Evolutionary conservation across 2,329 filamentous ascomycete genomes (phyloP).

Genomic region (Colletotrichum sp.): DNA sequence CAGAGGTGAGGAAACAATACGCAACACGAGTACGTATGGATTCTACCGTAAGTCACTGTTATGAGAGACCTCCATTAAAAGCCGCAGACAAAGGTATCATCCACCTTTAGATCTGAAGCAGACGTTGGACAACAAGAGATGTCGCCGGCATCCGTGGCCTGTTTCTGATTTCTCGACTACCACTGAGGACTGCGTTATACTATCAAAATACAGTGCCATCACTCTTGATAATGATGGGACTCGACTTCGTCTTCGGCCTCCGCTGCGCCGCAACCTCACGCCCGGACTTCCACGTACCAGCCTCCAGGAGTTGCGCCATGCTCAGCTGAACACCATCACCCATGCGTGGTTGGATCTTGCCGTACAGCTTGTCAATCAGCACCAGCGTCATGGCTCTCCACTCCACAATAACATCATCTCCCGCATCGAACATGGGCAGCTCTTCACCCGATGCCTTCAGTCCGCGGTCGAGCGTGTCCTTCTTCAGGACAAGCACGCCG

Average conservation of each 20-base stretch:
- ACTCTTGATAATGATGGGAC: constrained; percentile 81
- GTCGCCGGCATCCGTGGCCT: too few relatives aligned
- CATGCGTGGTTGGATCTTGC: constrained; percentile 46
- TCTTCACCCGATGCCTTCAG: constrained; percentile 60
- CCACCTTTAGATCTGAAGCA: too few relatives aligned
- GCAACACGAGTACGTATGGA: too few relatives aligned
- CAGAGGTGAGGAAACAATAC: too few relatives aligned
- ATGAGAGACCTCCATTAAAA: too few relatives aligned
- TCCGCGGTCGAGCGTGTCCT: constrained; percentile 71
- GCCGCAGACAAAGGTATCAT: too few relatives aligned
- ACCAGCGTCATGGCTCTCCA: constrained; percentile 70
- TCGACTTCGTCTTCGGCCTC: constrained; percentile 79
- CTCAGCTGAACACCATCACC: constrained; percentile 39
- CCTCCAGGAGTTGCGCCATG: constrained; percentile 57
- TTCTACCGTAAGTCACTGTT: too few relatives aligned
- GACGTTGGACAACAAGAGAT: too few relatives aligned
- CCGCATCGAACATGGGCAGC: constrained; percentile 62
- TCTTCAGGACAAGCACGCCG: constrained; percentile 79
- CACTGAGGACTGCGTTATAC: too few relatives aligned
- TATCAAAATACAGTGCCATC: constrained; percentile 77
- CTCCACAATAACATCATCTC: constrained; percentile 67
- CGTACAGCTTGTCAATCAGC: constrained; percentile 59
- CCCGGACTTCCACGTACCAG: constrained; percentile 68
- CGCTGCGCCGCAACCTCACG: constrained; percentile 81
- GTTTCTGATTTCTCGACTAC: too few relatives aligned